phyloP scores from a whole-genome alignment of 495 filamentous ascomycete species.

The Tuber aestivum region DNA sequence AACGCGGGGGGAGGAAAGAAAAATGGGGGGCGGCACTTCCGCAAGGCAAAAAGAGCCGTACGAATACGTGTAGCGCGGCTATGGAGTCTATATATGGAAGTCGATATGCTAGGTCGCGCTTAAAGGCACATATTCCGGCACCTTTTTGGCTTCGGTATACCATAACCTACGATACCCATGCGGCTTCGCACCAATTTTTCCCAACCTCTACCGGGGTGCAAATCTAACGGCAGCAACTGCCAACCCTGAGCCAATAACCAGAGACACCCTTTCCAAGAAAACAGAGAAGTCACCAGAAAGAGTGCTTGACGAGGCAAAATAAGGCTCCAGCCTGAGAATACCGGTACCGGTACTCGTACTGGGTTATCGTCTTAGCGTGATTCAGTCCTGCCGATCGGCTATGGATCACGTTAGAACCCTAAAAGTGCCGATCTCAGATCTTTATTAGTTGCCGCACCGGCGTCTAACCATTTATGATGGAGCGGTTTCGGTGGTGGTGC shows the following conservation, averaged over 20 bases:
- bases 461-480: neutral
- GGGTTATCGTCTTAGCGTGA: neutral
- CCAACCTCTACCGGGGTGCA: neutral
- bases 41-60: neutral
- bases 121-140: neutral
- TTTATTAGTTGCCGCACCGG: neutral
- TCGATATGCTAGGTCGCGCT: neutral
- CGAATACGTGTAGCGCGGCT: neutral
- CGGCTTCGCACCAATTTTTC: neutral
- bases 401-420: neutral
- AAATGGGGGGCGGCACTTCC: neutral
- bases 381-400: neutral
- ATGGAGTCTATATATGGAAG: neutral
- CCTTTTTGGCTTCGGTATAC: neutral
- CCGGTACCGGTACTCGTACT: too few relatives aligned
- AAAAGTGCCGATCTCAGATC: neutral
- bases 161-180: neutral
- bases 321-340: neutral
- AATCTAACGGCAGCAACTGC: neutral
- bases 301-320: neutral
- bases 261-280: neutral
- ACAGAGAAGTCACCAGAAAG: neutral
- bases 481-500: neutral
- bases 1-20: neutral
- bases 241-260: neutral